Evolutionary conservation across 306 rosid genomes (phyloP).

Genomic region (Coriaria nepalensis): DNA sequence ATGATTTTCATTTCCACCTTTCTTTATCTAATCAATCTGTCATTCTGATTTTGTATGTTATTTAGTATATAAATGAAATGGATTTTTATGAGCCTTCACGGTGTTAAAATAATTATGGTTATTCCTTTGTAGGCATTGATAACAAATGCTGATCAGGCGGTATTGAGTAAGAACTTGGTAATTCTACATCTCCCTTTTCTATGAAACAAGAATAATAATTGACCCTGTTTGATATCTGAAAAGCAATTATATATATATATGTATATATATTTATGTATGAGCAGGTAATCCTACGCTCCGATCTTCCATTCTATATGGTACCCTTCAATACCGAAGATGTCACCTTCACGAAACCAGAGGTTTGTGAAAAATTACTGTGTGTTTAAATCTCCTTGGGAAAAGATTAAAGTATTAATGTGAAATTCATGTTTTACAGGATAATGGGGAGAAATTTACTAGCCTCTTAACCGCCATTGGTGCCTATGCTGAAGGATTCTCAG

Average conservation of each 20-base stretch:
- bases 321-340: constrained; percentile 56
- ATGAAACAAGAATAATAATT: no score
- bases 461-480: constrained; percentile 59
- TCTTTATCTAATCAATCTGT: no score
- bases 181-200: constrained; percentile 17
- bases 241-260: no score
- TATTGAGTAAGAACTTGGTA: constrained; percentile 95
- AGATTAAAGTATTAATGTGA: background rate
- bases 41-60: no score
- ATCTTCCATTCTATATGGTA: constrained; percentile 91
- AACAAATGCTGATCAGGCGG: constrained; percentile 69
- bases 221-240: no score
- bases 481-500: constrained; percentile 83
- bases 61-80: no score
- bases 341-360: constrained; percentile 69
- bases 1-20: no score
- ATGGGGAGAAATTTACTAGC: constrained; percentile 40
- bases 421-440: constrained; percentile 36
- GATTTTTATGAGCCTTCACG: background rate
- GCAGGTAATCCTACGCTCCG: constrained; percentile 80
- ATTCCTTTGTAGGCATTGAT: constrained; percentile 48
- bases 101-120: background rate
- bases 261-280: constrained; percentile 13
- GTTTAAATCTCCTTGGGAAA: no score
- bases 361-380: no score